phyloP scores from a whole-genome alignment of 2,329 filamentous ascomycete species.

The Pseudocercospora crystallina region DNA sequence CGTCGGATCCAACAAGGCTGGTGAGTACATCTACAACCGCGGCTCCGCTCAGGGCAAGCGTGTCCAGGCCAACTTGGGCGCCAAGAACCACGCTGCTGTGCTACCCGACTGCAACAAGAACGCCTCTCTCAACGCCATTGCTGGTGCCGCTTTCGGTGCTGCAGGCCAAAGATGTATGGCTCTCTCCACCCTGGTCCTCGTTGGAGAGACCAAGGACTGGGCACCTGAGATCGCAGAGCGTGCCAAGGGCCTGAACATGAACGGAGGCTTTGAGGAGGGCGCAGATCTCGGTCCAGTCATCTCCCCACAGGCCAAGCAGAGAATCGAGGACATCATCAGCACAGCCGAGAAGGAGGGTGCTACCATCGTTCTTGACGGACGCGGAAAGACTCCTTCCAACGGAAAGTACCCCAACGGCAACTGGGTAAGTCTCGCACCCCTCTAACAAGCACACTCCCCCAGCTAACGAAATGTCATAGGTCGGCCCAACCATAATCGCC shows the following conservation, averaged over 20 bases:
- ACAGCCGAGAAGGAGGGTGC: constrained; percentile 79
- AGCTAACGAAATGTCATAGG: constrained; percentile 42
- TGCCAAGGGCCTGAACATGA: constrained; percentile 70
- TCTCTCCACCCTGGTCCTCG: constrained; percentile 76
- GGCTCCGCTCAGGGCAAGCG: constrained; percentile 84
- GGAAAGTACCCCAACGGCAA: constrained; percentile 81
- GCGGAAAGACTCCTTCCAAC: constrained; percentile 63
- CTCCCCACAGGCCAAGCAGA: constrained; percentile 72
- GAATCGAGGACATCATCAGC: constrained; percentile 73
- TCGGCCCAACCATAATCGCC: constrained; percentile 79
- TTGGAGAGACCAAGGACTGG: constrained; percentile 83
- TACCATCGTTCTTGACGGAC: constrained; percentile 77
- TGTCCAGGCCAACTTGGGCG: constrained; percentile 82
- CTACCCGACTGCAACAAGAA: constrained; percentile 89
- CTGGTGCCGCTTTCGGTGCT: constrained; percentile 80
- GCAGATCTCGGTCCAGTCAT: constrained; percentile 82
- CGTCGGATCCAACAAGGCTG: constrained; percentile 82
- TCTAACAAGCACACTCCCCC: too few relatives aligned
- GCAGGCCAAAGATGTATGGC: constrained; percentile 88
- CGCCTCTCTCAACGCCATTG: constrained; percentile 79
- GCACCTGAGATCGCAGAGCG: constrained; percentile 73
- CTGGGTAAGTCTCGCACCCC: constrained; percentile 62
- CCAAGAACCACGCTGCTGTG: constrained; percentile 84
- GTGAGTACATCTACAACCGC: constrained; percentile 79
- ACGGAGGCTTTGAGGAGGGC: constrained; percentile 78